Evolutionary conservation across 768 basidiomycete species (phyloP).

Genomic region (Clitopilus hobsonii): DNA sequence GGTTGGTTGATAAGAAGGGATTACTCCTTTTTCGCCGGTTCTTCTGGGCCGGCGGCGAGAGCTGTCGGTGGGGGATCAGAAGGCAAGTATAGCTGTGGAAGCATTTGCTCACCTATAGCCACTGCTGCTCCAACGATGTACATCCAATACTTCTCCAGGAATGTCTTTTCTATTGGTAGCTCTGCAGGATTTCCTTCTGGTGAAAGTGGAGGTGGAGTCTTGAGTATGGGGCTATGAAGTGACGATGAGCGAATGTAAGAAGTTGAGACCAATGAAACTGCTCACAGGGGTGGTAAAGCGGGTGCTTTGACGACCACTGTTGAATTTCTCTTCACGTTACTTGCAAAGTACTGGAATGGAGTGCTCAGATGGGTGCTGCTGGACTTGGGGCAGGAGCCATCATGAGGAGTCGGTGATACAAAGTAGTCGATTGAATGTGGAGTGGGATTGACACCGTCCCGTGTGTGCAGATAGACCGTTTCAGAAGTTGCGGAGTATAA

Average conservation of each 20-base stretch:
- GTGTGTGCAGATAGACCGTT: conserved; percentile 51
- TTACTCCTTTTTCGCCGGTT: not conserved
- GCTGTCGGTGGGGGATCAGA: not conserved
- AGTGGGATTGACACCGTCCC: conserved; percentile 28
- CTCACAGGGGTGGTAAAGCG: conserved; percentile 55
- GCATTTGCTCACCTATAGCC: conserved; percentile 46
- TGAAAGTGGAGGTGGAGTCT: conserved; percentile 61
- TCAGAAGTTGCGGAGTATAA: conserved; percentile 51
- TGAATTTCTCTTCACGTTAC: conserved; percentile 45
- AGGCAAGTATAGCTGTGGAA: not conserved
- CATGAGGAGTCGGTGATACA: conserved; percentile 59
- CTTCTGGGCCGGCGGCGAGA: not conserved
- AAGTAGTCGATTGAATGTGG: conserved; percentile 75
- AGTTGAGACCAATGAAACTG: conserved; percentile 7
- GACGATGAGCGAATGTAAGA: not conserved
- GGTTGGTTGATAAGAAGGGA: not conserved
- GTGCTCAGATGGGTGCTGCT: conserved; percentile 10
- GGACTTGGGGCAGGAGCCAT: conserved; percentile 56
- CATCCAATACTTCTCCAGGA: conserved; percentile 90
- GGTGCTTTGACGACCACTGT: conserved; percentile 44
- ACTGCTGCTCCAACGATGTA: conserved; percentile 61
- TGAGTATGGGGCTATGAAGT: conserved; percentile 56
- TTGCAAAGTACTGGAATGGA: conserved; percentile 26
- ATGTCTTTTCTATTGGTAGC: conserved; percentile 65
- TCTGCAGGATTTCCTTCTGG: conserved; percentile 60